These are phyloP conservation scores for Fusarium acutatum DNA, from an alignment of 2,329 filamentous ascomycete species.

Conservation along the genomic window DNA sequence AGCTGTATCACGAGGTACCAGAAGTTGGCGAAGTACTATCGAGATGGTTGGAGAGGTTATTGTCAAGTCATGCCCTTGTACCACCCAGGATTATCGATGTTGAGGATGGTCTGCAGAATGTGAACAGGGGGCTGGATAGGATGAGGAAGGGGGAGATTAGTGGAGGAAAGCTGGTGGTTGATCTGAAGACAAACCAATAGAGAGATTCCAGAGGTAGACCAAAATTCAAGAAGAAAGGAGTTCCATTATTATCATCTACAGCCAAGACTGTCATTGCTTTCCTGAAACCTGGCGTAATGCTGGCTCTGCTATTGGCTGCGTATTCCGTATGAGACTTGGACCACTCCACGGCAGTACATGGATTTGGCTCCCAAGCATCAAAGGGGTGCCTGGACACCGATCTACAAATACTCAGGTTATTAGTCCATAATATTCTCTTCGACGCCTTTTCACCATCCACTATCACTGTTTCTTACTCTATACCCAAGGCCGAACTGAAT, in stretches of 20 bases:
- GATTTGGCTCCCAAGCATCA: not conserved
- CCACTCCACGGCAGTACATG: not conserved
- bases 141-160: constrained; percentile 73
- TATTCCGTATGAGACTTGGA: not conserved
- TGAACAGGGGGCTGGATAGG: constrained; percentile 74
- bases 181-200: constrained; percentile 13
- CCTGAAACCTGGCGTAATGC: not conserved
- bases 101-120: constrained; percentile 68
- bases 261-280: not conserved
- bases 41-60: constrained; percentile 72
- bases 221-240: not conserved
- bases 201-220: not conserved
- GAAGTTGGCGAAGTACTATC: constrained; percentile 70
- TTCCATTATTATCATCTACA: not conserved
- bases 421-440: not conserved
- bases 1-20: constrained; percentile 75
- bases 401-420: rapidly evolving
- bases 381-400: not conserved
- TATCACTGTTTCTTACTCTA: rapidly evolving
- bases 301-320: not conserved
- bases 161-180: constrained; percentile 74
- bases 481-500: rapidly evolving
- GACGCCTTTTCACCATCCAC: rapidly evolving
- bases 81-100: constrained; percentile 73
- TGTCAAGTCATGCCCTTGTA: constrained; percentile 61